Evolutionary conservation across 177 flowering plant species (phyloP).

Genomic region (Vitis hybrid): DNA sequence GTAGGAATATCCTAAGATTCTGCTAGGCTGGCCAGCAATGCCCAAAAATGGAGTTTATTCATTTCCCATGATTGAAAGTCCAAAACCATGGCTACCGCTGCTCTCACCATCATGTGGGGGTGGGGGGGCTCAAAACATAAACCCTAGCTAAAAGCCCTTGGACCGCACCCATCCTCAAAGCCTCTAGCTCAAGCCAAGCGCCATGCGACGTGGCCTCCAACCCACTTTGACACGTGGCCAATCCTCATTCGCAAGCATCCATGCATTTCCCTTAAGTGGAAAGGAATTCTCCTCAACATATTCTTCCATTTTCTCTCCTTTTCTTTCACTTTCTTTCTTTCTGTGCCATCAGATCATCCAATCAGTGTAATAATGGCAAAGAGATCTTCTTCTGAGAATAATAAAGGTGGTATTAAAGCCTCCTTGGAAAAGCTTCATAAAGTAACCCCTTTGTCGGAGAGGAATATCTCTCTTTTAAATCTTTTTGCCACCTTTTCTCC

Average conservation of each 20-base stretch:
- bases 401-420: conserved; percentile 12
- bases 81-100: conserved; percentile 17
- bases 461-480: conserved; percentile 1
- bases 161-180: not conserved
- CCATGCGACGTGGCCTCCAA: not conserved
- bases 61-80: not conserved
- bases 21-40: conserved; percentile 18
- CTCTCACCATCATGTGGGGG: conserved; percentile 11
- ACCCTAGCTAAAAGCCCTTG: too few species aligned
- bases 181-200: conserved; percentile 3
- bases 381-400: conserved; percentile 13
- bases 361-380: conserved; percentile 10
- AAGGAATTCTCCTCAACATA: not conserved
- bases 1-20: conserved; percentile 5
- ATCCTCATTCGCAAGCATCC: conserved; percentile 5
- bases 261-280: conserved; percentile 2
- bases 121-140: not conserved
- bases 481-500: not conserved
- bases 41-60: not conserved
- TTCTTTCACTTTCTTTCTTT: conserved; percentile 8
- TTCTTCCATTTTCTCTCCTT: conserved; percentile 9
- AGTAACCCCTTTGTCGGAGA: conserved; percentile 9
- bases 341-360: conserved; percentile 18
- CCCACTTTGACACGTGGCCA: not conserved
- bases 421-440: conserved; percentile 6